phyloP scores from a whole-genome alignment of 1,139 yeast species.

The Candida pseudoviswanathii region DNA sequence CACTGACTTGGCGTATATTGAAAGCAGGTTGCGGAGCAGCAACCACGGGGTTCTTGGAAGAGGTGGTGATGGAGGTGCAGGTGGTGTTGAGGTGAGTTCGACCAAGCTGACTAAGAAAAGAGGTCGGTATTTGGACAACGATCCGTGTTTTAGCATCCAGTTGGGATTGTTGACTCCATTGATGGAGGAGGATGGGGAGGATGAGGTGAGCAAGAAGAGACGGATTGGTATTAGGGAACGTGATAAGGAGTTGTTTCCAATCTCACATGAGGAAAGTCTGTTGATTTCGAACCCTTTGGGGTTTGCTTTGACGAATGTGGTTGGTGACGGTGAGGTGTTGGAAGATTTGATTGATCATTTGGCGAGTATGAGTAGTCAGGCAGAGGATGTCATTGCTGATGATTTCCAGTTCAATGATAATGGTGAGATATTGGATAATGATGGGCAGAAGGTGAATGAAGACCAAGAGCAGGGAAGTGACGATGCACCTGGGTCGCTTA shows the following conservation, averaged over 20 bases:
- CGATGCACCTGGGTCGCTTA: neutral
- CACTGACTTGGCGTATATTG: slow-evolving; percentile 32
- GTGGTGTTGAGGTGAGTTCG: neutral
- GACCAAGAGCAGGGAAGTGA: neutral
- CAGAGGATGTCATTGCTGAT: neutral
- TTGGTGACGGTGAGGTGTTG: slow-evolving; percentile 11
- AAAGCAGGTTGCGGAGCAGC: slow-evolving; percentile 23
- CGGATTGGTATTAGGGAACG: slow-evolving; percentile 18
- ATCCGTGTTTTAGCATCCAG: slow-evolving; percentile 42
- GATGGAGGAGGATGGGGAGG: slow-evolving; percentile 9
- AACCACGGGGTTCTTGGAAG: neutral
- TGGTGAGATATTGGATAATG: slow-evolving; percentile 16
- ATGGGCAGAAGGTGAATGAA: neutral
- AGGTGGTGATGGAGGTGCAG: neutral
- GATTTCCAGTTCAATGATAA: slow-evolving; percentile 20
- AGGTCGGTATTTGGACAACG: slow-evolving; percentile 33
- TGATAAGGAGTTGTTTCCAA: slow-evolving; percentile 9
- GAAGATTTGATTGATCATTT: slow-evolving; percentile 16
- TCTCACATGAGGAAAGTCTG: neutral
- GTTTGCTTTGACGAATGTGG: slow-evolving; percentile 2
- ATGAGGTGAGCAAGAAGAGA: slow-evolving; percentile 15
- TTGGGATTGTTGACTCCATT: slow-evolving; percentile 27
- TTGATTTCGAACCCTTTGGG: neutral
- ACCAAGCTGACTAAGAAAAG: slow-evolving; percentile 8
- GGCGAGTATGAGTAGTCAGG: neutral